These are phyloP conservation scores for Rhynchosporium agropyri DNA, from an alignment of 2,329 filamentous ascomycete genomes.

Conservation along the genomic window DNA sequence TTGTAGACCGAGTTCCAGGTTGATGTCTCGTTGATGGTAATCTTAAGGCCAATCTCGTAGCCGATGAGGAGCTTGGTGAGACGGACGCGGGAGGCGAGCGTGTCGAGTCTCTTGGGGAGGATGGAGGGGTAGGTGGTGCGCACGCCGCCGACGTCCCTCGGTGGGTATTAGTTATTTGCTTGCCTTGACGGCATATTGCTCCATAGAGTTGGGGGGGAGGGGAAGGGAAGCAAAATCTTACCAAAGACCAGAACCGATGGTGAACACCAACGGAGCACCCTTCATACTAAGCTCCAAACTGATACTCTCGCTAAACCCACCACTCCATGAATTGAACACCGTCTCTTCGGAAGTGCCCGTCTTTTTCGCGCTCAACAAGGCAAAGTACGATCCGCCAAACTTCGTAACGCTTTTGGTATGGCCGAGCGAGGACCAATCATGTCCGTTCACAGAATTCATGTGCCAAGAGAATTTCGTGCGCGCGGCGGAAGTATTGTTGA, in stretches of 20 bases:
- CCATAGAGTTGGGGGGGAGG: too few relatives aligned
- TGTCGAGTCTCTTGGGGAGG: slow-evolving; percentile 16
- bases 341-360: neutral
- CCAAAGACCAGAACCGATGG: slow-evolving; percentile 7
- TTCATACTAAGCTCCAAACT: slow-evolving; percentile 12
- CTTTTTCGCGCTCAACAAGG: neutral
- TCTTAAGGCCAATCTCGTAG: slow-evolving; percentile 24
- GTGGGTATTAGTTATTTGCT: neutral
- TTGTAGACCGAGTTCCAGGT: slow-evolving; percentile 18
- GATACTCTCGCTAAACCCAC: neutral
- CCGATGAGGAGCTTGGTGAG: slow-evolving; percentile 21
- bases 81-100: slow-evolving; percentile 17
- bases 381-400: slow-evolving; percentile 3
- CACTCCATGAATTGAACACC: neutral
- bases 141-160: slow-evolving; percentile 20
- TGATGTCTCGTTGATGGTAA: slow-evolving; percentile 21
- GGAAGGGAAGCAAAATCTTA: neutral
- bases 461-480: slow-evolving; percentile 20
- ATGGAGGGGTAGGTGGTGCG: slow-evolving; percentile 22
- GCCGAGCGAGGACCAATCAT: slow-evolving; percentile 21
- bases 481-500: slow-evolving; percentile 17
- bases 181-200: neutral
- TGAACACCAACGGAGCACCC: slow-evolving; percentile 5
- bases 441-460: slow-evolving; percentile 21
- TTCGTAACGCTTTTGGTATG: slow-evolving; percentile 13